phyloP scores from a whole-genome alignment of 2,329 filamentous ascomycete species.

The Pseudogymnoascus sp. region DNA sequence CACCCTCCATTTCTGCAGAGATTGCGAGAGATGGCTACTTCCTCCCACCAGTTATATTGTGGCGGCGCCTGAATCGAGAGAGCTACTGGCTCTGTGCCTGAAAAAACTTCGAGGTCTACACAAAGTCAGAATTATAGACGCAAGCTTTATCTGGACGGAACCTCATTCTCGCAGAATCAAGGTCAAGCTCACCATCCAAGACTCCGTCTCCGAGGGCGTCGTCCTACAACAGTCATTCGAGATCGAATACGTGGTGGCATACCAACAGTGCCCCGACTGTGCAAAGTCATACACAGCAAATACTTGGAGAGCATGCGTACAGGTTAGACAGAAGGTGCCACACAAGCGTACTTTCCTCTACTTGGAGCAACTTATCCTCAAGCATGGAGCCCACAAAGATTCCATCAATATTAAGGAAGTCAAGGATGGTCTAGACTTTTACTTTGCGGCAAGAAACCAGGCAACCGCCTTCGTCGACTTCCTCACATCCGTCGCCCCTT shows the following conservation, averaged over 20 bases:
- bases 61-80: conserved; percentile 77
- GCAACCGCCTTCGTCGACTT: conserved; percentile 92
- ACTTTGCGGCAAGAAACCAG: conserved; percentile 80
- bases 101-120: conserved; percentile 77
- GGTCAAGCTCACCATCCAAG: conserved; percentile 91
- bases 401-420: conserved; percentile 98
- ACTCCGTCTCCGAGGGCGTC: conserved; percentile 52
- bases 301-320: conserved; percentile 87
- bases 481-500: conserved; percentile 70
- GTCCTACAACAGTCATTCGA: conserved; percentile 89
- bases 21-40: conserved; percentile 89
- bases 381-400: conserved; percentile 83
- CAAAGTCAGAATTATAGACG: conserved; percentile 91
- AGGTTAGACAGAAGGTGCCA: conserved; percentile 91
- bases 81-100: conserved; percentile 85
- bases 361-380: conserved; percentile 91
- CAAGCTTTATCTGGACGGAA: conserved; percentile 96
- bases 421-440: conserved; percentile 94
- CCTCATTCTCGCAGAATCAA: conserved; percentile 88
- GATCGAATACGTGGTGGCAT: conserved; percentile 82
- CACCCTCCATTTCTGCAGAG: conserved; percentile 80
- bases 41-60: conserved; percentile 82
- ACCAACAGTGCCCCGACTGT: conserved; percentile 92
- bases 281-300: conserved; percentile 94
- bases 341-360: conserved; percentile 83